Evolutionary conservation across 495 filamentous ascomycete species (phyloP).

Genomic region (Penicillium steckii): DNA sequence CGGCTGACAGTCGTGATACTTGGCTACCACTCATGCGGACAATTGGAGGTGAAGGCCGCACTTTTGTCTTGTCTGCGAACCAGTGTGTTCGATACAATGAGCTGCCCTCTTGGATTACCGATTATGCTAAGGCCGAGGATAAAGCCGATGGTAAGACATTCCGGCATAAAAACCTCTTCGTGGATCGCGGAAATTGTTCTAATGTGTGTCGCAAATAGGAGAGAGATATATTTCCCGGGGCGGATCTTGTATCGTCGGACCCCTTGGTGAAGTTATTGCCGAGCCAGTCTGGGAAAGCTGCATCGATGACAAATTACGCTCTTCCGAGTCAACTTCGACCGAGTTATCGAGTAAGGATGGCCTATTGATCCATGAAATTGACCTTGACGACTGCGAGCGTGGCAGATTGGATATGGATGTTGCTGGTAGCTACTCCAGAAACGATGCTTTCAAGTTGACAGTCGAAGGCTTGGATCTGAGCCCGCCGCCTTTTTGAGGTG

Average conservation of each 20-base stretch:
- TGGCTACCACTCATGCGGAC: constrained; percentile 85
- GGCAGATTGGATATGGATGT: constrained; percentile 67
- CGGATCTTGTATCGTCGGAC: constrained; percentile 79
- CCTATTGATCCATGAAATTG: constrained; percentile 49
- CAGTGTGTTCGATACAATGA: constrained; percentile 67
- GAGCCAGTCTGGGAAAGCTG: constrained; percentile 80
- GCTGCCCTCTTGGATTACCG: constrained; percentile 56
- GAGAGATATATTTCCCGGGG: constrained; percentile 48
- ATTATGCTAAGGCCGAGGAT: constrained; percentile 15
- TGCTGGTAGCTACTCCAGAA: constrained; percentile 77
- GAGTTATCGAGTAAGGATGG: constrained; percentile 21
- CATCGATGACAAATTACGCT: constrained; percentile 47
- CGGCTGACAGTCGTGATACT: constrained; percentile 80
- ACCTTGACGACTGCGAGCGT: constrained; percentile 63
- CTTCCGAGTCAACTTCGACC: not conserved
- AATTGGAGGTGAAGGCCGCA: constrained; percentile 74
- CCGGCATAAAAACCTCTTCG: not conserved
- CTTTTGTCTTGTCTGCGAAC: constrained; percentile 85
- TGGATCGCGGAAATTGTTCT: not conserved
- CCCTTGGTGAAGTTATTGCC: constrained; percentile 71
- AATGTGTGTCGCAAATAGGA: not conserved
- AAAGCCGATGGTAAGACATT: constrained; percentile 8
- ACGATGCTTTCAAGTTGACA: constrained; percentile 75
- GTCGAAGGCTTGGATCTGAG: constrained; percentile 74
- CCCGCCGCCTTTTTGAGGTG: constrained; percentile 50